Evolutionary conservation across 805 yeast genomes (phyloP).

Genomic region (Barnettozyma sucrosica): DNA sequence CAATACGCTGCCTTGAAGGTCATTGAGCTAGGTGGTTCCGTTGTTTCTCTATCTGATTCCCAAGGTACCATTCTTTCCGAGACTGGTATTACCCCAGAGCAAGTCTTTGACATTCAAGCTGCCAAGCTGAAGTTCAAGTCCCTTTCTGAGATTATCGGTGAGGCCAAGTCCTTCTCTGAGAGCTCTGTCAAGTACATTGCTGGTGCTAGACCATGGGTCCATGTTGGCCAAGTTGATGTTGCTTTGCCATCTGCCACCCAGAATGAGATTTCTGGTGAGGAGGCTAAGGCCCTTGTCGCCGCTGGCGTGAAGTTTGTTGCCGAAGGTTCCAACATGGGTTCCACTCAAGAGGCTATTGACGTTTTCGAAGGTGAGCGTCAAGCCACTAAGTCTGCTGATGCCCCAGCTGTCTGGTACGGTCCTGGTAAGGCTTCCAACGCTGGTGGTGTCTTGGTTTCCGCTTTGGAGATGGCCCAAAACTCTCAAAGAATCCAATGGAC

Average conservation of each 20-base stretch:
- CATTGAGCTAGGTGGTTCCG: conserved; percentile 94
- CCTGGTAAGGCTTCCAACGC: conserved; percentile 99
- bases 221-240: conserved; percentile 86
- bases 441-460: conserved; percentile 99
- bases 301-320: conserved; percentile 92
- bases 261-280: conserved; percentile 95
- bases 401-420: conserved; percentile 86
- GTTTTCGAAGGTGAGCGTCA: conserved; percentile 83
- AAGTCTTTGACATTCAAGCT: conserved; percentile 64
- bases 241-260: conserved; percentile 98
- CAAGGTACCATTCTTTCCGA: conserved; percentile 80
- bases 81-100: conserved; percentile 79
- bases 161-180: conserved; percentile 52
- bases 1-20: conserved; percentile 98
- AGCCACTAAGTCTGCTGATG: conserved; percentile 33
- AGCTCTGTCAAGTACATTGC: conserved; percentile 70
- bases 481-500: conserved; percentile 92
- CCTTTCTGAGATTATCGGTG: conserved; percentile 60
- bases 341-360: conserved; percentile 93
- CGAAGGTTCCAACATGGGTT: conserved; percentile 99
- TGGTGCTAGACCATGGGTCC: conserved; percentile 95
- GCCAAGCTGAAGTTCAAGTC: conserved; percentile 78
- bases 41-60: conserved; percentile 91
- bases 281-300: conserved; percentile 89
- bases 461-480: conserved; percentile 99